A percentile compares a stretch with the other conserved stretches of the same genome.
These are phyloP conservation scores for Aspergillus steynii DNA, from an alignment of 495 filamentous ascomycete genomes.

Conservation along the genomic window DNA sequence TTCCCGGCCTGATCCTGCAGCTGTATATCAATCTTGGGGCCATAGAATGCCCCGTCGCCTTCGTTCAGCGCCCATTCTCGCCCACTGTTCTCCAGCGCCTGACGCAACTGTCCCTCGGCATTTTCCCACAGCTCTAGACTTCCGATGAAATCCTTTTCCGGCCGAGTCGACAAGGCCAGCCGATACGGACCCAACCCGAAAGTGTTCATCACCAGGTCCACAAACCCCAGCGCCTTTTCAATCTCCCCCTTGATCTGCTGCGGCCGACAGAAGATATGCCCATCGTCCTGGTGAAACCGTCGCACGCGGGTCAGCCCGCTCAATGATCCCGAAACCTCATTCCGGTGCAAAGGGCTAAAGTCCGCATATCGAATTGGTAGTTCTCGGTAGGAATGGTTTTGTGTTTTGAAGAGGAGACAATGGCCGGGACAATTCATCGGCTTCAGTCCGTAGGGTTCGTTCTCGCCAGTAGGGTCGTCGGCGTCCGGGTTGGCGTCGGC, in stretches of 20 bases:
- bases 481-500: conserved; percentile 46
- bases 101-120: conserved; percentile 71
- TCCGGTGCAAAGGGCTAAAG: conserved; percentile 88
- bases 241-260: conserved; percentile 83
- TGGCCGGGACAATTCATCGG: conserved; percentile 98
- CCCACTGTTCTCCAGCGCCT: conserved; percentile 66
- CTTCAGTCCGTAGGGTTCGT: conserved; percentile 86
- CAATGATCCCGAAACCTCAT: conserved; percentile 83
- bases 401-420: conserved; percentile 79
- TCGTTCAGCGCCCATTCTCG: conserved; percentile 70
- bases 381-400: conserved; percentile 74
- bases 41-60: conserved; percentile 92
- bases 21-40: conserved; percentile 92
- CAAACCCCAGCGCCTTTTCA: conserved; percentile 73
- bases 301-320: conserved; percentile 86
- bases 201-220: conserved; percentile 72
- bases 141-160: conserved; percentile 75
- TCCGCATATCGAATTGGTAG: conserved; percentile 90
- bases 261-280: conserved; percentile 90
- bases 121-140: conserved; percentile 76
- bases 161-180: conserved; percentile 79
- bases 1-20: conserved; percentile 81
- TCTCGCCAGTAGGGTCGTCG: conserved; percentile 49
- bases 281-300: conserved; percentile 95
- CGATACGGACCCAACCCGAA: conserved; percentile 74